Percentiles rank a stretch among this genome's conserved stretches.
Evolutionary conservation across 108 stramenopile species (phyloP).

Genomic region (Nitzschia inconspicua): DNA sequence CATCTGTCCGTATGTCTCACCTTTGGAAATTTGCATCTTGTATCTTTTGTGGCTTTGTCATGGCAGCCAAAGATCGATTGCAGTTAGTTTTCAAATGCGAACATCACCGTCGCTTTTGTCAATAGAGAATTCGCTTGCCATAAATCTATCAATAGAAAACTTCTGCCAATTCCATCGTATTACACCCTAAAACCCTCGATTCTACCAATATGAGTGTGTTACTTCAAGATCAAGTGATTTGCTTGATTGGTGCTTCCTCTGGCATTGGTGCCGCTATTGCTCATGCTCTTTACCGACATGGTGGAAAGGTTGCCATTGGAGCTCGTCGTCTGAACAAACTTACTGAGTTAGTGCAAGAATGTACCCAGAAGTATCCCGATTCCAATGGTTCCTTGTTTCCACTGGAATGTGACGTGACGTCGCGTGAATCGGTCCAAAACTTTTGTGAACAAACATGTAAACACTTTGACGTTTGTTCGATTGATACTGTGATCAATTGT

Average conservation of each 20-base stretch:
- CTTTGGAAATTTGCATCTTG: too few relatives aligned
- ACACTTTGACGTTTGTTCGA: conserved; percentile 7
- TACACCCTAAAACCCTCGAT: too few relatives aligned
- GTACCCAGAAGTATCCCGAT: conserved; percentile 15
- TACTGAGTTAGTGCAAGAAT: conserved; percentile 24
- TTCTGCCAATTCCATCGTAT: too few relatives aligned
- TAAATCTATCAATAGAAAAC: too few relatives aligned
- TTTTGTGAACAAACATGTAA: conserved; percentile 32
- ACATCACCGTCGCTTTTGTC: too few relatives aligned
- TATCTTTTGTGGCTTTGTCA: too few relatives aligned
- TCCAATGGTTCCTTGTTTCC: conserved; percentile 9
- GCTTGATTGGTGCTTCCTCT: conserved; percentile 68
- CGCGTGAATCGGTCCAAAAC: conserved; percentile 24
- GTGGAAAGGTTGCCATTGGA: conserved; percentile 65
- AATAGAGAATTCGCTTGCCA: too few relatives aligned
- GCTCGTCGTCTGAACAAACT: conserved; percentile 63
- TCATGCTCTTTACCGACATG: conserved; percentile 38
- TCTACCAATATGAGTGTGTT: too few relatives aligned
- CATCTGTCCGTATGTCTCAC: too few relatives aligned
- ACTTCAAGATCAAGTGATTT: conserved; percentile 46
- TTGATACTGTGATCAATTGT: conserved; percentile 52
- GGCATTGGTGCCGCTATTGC: conserved; percentile 78
- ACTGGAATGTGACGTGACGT: conserved; percentile 47
- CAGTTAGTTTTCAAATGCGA: too few relatives aligned
- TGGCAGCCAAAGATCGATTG: too few relatives aligned